Evolutionary conservation across 2,329 filamentous ascomycete genomes (phyloP), one percentile per base, ranked within the genome.

Genomic region (Orbilia oligospora): DNA sequence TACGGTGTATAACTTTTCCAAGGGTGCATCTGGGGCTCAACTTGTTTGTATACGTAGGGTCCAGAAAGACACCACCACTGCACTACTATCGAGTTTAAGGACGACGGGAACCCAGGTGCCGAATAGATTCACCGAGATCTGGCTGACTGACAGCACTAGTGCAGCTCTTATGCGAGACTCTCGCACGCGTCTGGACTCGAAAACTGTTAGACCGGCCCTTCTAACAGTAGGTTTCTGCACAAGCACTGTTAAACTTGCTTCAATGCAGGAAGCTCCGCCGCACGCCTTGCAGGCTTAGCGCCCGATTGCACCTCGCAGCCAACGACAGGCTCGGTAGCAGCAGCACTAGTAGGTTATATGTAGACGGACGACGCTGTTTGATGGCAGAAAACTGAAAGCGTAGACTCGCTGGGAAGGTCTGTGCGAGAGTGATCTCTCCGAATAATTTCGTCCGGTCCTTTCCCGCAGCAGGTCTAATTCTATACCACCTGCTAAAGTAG

Each of bases 351-450:
- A 67, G 46, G 20, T 27, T 53, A 46, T 18, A 46, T 46, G 66
- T 18, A 61, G 36, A 61, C 5, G 36, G 33, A 12, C 46, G 22
- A 36, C 38, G 18, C 48, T 49, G 51, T 27, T 18, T 18, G 48
- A 56, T 18, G 44, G 55, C 30, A 46, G 71, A 46, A 41, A 69
- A 48, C n/a, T 24, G 4, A 41, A 67, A 66, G 38, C 30, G 72
- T 63, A 67, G 27, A 61, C 61, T 71, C 41, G 51, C 49, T n/a
- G 18, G 51, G 63, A 71, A 71, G 58, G 67, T 71, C 73, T 71
- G 67, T 77, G 73, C 73, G 73, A 71, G 53, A 68, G 49, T 67
- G 49, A 58, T 20, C 66, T 24, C 18, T 49, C 65, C 14, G 9
- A 44, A 67, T 58, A 20, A 33, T 30, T 38, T 38, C 24, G 38